phyloP scores from a whole-genome alignment of 176 grass and related monocot genomes.

The Olyra latifolia region DNA sequence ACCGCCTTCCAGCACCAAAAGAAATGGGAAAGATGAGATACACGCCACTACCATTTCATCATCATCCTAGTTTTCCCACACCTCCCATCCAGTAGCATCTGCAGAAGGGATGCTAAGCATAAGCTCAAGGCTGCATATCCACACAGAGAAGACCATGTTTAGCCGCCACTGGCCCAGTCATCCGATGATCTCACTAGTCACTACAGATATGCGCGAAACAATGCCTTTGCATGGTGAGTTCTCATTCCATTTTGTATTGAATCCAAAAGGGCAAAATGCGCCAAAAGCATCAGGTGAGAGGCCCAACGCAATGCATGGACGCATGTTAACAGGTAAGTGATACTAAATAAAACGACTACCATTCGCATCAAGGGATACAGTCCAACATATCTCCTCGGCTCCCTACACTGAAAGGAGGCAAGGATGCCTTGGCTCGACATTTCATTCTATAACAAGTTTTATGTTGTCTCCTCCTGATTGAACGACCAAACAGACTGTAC shows the following conservation, averaged over 20 bases:
- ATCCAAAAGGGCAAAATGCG: conserved; percentile 13
- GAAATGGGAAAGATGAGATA: background rate
- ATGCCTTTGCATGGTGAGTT: background rate
- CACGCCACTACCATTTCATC: background rate
- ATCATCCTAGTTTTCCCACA: background rate
- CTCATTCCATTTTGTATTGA: conserved; percentile 22
- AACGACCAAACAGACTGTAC: conserved; percentile 78
- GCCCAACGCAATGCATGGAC: conserved; percentile 19
- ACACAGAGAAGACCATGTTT: background rate
- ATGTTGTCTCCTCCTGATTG: conserved; percentile 60
- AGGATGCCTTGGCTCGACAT: conserved; percentile 31
- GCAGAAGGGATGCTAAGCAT: background rate
- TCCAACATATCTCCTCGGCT: conserved; percentile 38
- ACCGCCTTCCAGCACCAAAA: background rate
- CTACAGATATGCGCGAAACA: background rate
- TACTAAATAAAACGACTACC: conserved; percentile 40
- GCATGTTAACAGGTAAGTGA: conserved; percentile 31
- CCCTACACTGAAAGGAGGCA: conserved; percentile 39
- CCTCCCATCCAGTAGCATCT: background rate
- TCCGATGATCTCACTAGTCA: background rate
- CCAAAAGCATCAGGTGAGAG: conserved; percentile 5
- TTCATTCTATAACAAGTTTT: conserved; percentile 37
- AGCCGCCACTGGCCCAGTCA: too few relatives aligned
- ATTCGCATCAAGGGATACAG: conserved; percentile 43
- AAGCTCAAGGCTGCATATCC: background rate